phyloP scores from a whole-genome alignment of 495 filamentous ascomycete species.

The Oleoguttula mirabilis region DNA sequence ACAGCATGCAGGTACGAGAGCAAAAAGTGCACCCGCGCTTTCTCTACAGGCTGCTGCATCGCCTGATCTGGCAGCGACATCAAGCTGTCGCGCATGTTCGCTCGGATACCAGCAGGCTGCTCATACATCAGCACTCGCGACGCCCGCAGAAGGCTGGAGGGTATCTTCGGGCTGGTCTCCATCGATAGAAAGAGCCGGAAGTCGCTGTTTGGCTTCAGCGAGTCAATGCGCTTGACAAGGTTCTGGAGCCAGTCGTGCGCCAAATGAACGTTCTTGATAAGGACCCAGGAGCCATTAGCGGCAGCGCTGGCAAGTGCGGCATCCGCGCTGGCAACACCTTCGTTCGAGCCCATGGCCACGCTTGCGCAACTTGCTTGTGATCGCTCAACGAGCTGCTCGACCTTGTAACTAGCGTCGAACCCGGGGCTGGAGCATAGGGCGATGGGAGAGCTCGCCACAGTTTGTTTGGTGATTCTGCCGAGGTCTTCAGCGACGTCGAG shows the following conservation, averaged over 20 bases:
- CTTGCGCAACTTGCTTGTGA: constrained; percentile 74
- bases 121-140: constrained; percentile 96
- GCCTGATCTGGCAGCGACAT: constrained; percentile 67
- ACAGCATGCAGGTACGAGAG: constrained; percentile 94
- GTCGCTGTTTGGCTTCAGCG: constrained; percentile 84
- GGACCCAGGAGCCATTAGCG: constrained; percentile 85
- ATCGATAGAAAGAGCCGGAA: constrained; percentile 96
- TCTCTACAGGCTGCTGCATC: constrained; percentile 75
- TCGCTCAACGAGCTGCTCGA: constrained; percentile 83
- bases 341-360: constrained; percentile 97
- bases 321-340: constrained; percentile 82
- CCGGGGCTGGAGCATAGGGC: constrained; percentile 86
- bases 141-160: constrained; percentile 86
- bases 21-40: constrained; percentile 78
- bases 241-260: constrained; percentile 93
- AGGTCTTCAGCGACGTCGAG: constrained; percentile 76
- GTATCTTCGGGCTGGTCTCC: constrained; percentile 91
- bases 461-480: constrained; percentile 69
- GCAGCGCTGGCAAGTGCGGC: constrained; percentile 91
- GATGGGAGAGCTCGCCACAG: constrained; percentile 73
- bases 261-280: constrained; percentile 98
- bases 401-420: constrained; percentile 98
- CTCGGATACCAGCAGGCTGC: constrained; percentile 88
- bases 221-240: constrained; percentile 89
- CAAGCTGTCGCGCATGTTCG: constrained; percentile 98